Evolutionary conservation across 176 grass and related monocot species (phyloP).

Genomic region (Phoenix dactylifera): DNA sequence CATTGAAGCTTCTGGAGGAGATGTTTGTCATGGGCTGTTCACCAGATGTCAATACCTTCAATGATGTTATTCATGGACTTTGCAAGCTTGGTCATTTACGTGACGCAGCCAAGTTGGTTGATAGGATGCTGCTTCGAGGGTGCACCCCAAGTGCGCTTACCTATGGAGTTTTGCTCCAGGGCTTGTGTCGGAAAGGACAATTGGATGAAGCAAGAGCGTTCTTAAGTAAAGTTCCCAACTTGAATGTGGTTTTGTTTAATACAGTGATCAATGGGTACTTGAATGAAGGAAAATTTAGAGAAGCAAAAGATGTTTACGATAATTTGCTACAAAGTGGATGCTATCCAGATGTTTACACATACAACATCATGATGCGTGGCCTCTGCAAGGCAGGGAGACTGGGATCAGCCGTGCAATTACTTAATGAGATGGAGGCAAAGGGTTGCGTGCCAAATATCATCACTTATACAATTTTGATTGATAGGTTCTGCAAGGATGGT

Average conservation of each 20-base stretch:
- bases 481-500: constrained; percentile 54
- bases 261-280: constrained; percentile 67
- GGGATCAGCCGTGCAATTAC: constrained; percentile 42
- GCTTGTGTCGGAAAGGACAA: constrained; percentile 43
- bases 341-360: constrained; percentile 59
- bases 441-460: constrained; percentile 41
- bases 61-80: constrained; percentile 48
- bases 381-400: constrained; percentile 60
- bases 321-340: constrained; percentile 47
- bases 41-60: constrained; percentile 56
- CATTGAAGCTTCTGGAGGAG: constrained; percentile 60
- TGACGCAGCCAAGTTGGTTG: constrained; percentile 56
- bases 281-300: constrained; percentile 34
- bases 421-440: constrained; percentile 63
- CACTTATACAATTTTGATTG: constrained; percentile 65
- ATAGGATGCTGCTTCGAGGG: constrained; percentile 62
- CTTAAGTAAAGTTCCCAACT: constrained; percentile 37
- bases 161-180: constrained; percentile 59
- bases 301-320: constrained; percentile 51
- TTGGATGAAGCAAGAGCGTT: constrained; percentile 48
- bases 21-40: constrained; percentile 81
- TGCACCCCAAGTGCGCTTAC: constrained; percentile 46
- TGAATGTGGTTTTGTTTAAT: constrained; percentile 75
- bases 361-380: constrained; percentile 59
- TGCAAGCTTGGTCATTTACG: constrained; percentile 37